Evolutionary conservation across 768 basidiomycete species (phyloP).

Genomic region (Lactarius indigo): DNA sequence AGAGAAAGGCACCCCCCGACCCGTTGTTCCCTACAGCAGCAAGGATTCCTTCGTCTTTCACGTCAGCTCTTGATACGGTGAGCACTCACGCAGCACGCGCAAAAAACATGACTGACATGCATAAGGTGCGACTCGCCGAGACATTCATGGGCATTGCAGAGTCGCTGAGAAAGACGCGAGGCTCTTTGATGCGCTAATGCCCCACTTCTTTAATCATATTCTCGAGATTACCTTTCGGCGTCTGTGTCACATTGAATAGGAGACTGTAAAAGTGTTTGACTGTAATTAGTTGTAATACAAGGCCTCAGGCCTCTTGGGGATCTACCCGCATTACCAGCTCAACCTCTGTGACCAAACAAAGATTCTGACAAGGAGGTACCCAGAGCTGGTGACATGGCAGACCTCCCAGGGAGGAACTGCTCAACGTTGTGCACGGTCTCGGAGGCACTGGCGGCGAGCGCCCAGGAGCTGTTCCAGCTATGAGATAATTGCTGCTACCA

Average conservation of each 20-base stretch:
- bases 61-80: neutral
- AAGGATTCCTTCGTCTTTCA: constrained; percentile 26
- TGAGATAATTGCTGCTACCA: too few species aligned
- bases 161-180: constrained; percentile 44
- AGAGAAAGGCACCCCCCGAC: constrained; percentile 42
- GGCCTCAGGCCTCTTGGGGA: too few species aligned
- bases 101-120: neutral
- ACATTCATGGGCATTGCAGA: constrained; percentile 42
- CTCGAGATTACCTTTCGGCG: neutral
- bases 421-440: too few species aligned
- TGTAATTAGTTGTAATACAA: neutral
- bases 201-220: neutral
- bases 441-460: too few species aligned
- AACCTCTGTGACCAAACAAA: too few species aligned
- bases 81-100: neutral
- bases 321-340: too few species aligned
- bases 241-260: neutral
- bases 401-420: too few species aligned
- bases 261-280: neutral
- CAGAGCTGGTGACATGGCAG: too few species aligned
- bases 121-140: constrained; percentile 49
- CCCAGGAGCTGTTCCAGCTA: too few species aligned
- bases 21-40: constrained; percentile 23
- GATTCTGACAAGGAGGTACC: too few species aligned
- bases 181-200: constrained; percentile 38